Percentiles rank a stretch among this genome's conserved stretches.
Evolutionary conservation across 495 filamentous ascomycete genomes (phyloP).

Genomic region (Beverwykella pulmonaria): DNA sequence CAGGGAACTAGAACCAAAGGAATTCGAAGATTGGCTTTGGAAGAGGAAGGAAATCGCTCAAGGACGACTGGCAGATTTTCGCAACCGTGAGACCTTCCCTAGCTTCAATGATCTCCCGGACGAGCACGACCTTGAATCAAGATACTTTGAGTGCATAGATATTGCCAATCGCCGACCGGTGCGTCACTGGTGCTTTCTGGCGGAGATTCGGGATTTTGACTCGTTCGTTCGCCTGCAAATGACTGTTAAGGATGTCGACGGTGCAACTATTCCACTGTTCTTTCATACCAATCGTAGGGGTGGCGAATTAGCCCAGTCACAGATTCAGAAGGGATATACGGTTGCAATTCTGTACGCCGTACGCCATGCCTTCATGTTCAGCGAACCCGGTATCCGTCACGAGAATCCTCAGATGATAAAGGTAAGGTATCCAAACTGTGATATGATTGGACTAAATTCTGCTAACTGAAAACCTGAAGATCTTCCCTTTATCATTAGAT

Average conservation of each 20-base stretch:
- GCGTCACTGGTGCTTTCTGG: conserved; percentile 45
- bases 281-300: conserved; percentile 44
- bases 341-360: conserved; percentile 45
- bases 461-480: conserved; percentile 27
- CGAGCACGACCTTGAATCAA: conserved; percentile 21
- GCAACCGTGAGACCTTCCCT: conserved; percentile 39
- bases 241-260: conserved; percentile 38
- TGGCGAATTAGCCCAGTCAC: conserved; percentile 34
- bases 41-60: conserved; percentile 26
- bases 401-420: conserved; percentile 41
- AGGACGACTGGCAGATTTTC: conserved; percentile 35
- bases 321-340: conserved; percentile 42
- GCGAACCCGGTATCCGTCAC: conserved; percentile 38
- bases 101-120: conserved; percentile 41
- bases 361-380: conserved; percentile 37
- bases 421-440: conserved; percentile 27
- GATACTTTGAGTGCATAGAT: conserved; percentile 37
- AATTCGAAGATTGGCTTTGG: conserved; percentile 44
- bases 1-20: conserved; percentile 34
- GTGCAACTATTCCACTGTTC: conserved; percentile 33
- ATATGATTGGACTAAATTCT: background rate
- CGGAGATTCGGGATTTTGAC: conserved; percentile 41
- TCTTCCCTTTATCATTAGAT: conserved; percentile 42
- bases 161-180: conserved; percentile 16
- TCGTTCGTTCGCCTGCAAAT: conserved; percentile 38